Evolutionary conservation across 306 rosid genomes (phyloP).

Genomic region (Cicer chorassanicum): DNA sequence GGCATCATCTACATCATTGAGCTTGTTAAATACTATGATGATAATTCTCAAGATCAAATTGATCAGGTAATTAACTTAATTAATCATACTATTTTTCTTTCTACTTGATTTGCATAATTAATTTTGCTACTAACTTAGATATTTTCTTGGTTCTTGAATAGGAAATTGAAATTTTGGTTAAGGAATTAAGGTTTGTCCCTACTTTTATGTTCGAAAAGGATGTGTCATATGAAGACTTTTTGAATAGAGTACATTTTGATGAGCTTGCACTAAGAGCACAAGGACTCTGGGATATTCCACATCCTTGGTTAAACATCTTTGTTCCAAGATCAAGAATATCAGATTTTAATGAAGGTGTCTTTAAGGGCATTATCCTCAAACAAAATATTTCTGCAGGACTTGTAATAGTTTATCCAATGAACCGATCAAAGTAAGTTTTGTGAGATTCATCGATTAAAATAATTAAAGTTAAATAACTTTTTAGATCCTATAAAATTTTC

Average conservation of each 20-base stretch:
- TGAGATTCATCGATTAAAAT: no score
- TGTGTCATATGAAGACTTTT: slow-evolving; percentile 62
- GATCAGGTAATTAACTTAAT: slow-evolving; percentile 58
- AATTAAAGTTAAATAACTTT: no score
- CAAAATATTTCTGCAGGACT: slow-evolving; percentile 60
- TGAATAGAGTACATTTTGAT: slow-evolving; percentile 62
- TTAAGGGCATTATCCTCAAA: slow-evolving; percentile 61
- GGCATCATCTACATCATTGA: slow-evolving; percentile 71
- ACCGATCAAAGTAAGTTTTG: slow-evolving; percentile 59
- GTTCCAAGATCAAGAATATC: slow-evolving; percentile 70
- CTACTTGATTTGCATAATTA: neutral
- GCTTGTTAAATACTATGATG: slow-evolving; percentile 62
- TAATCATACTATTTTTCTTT: neutral
- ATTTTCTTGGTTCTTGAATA: slow-evolving; percentile 18
- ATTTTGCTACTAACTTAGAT: neutral
- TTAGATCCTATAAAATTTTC: no score
- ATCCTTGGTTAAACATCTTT: slow-evolving; percentile 90
- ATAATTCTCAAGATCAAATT: slow-evolving; percentile 28
- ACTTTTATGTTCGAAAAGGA: slow-evolving; percentile 65
- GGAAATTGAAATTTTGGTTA: slow-evolving; percentile 50
- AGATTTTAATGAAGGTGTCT: slow-evolving; percentile 66
- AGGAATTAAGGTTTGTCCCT: slow-evolving; percentile 51
- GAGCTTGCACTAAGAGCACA: slow-evolving; percentile 55
- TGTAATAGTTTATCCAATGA: slow-evolving; percentile 64
- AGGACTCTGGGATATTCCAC: slow-evolving; percentile 82